Percentiles rank a stretch among this genome's conserved stretches.
Evolutionary conservation across 192 early-diverging fungal genomes (phyloP).

Genomic region (Podila minutissima): DNA sequence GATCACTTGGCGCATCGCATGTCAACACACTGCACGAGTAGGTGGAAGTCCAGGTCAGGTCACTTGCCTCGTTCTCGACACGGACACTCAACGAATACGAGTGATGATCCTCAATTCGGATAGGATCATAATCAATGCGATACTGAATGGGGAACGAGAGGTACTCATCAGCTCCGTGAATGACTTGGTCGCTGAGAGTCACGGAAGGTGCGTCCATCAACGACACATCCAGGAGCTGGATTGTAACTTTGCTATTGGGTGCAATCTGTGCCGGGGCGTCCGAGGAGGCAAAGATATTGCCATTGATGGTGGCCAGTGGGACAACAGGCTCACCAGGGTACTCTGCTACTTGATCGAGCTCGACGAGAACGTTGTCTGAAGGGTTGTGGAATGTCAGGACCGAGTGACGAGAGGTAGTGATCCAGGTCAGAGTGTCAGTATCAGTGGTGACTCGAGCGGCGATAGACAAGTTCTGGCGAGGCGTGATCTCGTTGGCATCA

Average conservation of each 20-base stretch:
- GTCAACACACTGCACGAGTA: conserved; percentile 9
- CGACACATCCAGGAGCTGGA: conserved; percentile 22
- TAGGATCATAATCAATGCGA: conserved; percentile 10
- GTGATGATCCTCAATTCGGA: conserved; percentile 1
- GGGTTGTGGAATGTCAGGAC: conserved; percentile 24
- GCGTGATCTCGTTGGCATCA: not conserved
- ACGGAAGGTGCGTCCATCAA: conserved; percentile 26
- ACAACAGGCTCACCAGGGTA: not conserved
- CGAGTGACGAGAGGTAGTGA: conserved; percentile 11
- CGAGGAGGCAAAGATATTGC: not conserved
- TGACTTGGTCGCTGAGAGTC: conserved; percentile 3
- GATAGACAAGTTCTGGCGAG: conserved; percentile 3
- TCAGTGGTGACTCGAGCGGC: conserved; percentile 11
- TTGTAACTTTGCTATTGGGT: conserved; percentile 11
- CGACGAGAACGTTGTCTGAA: conserved; percentile 7
- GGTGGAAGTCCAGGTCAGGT: conserved; percentile 6
- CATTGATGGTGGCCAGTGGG: not conserved
- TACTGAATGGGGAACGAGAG: conserved; percentile 13
- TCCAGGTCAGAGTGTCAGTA: conserved; percentile 12
- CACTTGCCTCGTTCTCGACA: conserved; percentile 6
- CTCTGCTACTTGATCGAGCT: not conserved
- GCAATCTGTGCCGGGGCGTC: not conserved
- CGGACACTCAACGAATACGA: conserved; percentile 24
- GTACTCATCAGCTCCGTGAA: not conserved
- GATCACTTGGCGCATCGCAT: not conserved